Conservation (phyloP, 169 alveolate genomes). For the Prorocentrum cordatum region DNA sequence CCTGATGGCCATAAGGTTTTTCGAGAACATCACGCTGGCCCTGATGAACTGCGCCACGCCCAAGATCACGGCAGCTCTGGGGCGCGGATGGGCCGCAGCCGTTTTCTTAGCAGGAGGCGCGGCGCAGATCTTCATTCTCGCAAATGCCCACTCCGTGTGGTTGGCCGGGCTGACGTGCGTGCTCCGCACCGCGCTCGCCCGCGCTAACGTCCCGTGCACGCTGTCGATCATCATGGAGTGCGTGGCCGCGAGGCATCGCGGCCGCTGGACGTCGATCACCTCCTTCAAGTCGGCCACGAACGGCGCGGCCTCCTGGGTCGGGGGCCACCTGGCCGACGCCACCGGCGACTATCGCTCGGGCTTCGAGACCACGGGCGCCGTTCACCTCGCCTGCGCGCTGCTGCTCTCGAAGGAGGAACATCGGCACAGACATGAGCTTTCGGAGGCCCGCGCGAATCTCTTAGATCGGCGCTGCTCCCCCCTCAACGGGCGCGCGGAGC, state of each 20-base stretch:
- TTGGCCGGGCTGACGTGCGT: conserved; percentile 10
- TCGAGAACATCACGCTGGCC: conserved; percentile 7
- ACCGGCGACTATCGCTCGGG: conserved; percentile 48
- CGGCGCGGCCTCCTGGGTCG: conserved; percentile 51
- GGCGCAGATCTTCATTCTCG: neutral
- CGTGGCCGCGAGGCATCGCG: conserved; percentile 12
- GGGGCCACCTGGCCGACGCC: conserved; percentile 32
- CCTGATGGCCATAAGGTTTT: conserved; percentile 15
- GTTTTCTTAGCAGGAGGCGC: conserved; percentile 7
- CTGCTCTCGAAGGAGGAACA: too few species aligned
- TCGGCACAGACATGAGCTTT: too few species aligned
- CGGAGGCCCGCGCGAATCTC: too few species aligned
- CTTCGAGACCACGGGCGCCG: too few species aligned
- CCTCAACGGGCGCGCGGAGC: too few species aligned
- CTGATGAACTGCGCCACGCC: conserved; percentile 25
- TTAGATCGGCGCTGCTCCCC: too few species aligned
- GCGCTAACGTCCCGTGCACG: conserved; percentile 62
- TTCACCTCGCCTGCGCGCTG: too few species aligned
- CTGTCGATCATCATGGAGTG: conserved; percentile 28
- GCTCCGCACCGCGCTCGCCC: conserved; percentile 1
- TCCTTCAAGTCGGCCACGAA: conserved; percentile 54
- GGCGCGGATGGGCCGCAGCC: conserved; percentile 49
- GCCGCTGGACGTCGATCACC: conserved; percentile 59
- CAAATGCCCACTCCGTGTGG: too few species aligned
- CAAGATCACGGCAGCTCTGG: neutral